These are phyloP conservation scores for Wickerhamomyces chaumierensis DNA, from an alignment of 805 yeast genomes.

Conservation along the genomic window DNA sequence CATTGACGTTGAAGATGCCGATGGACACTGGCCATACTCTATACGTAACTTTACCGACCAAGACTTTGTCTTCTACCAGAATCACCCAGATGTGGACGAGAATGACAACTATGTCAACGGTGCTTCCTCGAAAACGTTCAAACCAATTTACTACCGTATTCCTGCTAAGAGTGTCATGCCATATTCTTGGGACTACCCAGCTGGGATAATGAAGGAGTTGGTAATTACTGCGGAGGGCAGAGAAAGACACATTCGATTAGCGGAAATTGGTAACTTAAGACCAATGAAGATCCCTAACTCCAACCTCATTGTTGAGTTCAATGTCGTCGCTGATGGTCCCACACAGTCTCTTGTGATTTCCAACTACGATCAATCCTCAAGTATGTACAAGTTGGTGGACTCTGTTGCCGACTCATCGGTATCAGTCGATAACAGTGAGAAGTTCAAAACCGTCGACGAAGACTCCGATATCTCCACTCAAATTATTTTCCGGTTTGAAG, in stretches of 20 bases:
- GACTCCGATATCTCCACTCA: conserved; percentile 24
- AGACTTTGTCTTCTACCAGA: conserved; percentile 81
- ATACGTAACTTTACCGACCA: conserved; percentile 79
- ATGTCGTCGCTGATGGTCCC: conserved; percentile 95
- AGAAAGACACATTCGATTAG: conserved; percentile 71
- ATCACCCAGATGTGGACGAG: conserved; percentile 60
- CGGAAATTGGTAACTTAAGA: conserved; percentile 84
- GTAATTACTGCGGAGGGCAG: conserved; percentile 60
- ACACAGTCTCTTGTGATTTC: conserved; percentile 80
- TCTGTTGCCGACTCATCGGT: conserved; percentile 21
- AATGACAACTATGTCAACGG: conserved; percentile 47
- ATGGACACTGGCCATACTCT: conserved; percentile 83
- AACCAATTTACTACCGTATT: conserved; percentile 68
- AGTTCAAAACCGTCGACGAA: conserved; percentile 39
- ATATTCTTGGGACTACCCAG: conserved; percentile 95
- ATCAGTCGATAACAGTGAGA: conserved; percentile 26
- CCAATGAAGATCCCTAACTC: conserved; percentile 68
- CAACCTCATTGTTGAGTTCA: conserved; percentile 61
- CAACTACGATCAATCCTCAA: conserved; percentile 65
- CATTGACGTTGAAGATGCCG: conserved; percentile 61
- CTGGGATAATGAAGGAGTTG: conserved; percentile 75
- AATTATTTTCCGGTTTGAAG: conserved; percentile 59
- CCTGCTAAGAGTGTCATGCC: conserved; percentile 96
- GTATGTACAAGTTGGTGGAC: conserved; percentile 49
- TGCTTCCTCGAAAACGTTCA: conserved; percentile 39